Conservation (phyloP, 345 rosid genomes). For the Acer negundo region DNA sequence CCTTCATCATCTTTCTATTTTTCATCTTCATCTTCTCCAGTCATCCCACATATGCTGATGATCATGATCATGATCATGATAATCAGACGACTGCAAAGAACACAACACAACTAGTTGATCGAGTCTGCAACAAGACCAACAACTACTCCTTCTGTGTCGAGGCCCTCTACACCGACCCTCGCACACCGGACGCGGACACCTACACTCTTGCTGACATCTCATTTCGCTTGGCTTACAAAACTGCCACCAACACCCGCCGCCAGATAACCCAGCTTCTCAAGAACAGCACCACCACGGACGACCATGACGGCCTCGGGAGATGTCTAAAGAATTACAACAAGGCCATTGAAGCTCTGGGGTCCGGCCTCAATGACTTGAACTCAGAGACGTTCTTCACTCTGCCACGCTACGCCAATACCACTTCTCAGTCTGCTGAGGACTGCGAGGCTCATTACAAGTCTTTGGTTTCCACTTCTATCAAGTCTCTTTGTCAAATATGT, state of each 20-base stretch:
- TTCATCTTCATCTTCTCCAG: neutral
- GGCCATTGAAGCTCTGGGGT: neutral
- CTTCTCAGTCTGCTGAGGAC: neutral
- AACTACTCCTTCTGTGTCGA: no score
- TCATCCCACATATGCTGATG: neutral
- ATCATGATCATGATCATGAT: no score
- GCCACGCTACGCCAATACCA: constrained; percentile 10
- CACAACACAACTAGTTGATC: neutral
- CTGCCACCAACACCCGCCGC: constrained; percentile 15
- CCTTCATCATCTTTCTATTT: neutral
- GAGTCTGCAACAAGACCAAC: no score
- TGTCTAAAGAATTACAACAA: constrained; percentile 21
- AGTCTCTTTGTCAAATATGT: no score
- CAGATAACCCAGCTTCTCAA: constrained; percentile 12
- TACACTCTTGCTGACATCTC: constrained; percentile 18
- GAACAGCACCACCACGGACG: neutral
- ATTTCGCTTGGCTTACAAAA: constrained; percentile 21
- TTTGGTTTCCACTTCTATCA: no score
- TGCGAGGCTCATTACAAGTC: constrained; percentile 6
- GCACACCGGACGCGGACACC: neutral
- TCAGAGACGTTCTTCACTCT: constrained; percentile 17
- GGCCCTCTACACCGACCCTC: no score
- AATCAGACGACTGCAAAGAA: neutral
- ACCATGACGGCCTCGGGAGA: neutral
- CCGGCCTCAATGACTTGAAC: constrained; percentile 25